Conservation (phyloP, 192 early-diverging fungal species). For the Podochytrium sp. region DNA sequence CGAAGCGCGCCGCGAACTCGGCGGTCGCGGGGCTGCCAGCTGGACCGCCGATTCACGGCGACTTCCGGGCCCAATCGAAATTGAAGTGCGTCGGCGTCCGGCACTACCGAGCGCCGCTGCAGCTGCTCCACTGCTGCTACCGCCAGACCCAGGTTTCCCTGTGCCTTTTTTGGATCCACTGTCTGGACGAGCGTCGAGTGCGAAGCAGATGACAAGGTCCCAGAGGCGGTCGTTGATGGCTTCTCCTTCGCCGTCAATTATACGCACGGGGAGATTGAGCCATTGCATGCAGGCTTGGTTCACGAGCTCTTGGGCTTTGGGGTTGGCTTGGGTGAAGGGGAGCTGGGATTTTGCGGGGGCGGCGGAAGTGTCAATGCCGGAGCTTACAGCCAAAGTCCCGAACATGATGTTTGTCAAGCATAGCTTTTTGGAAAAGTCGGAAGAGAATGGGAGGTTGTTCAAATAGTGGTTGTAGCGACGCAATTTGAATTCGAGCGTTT, state of each 20-base stretch:
- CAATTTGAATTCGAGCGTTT: neutral
- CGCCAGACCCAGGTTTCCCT: neutral
- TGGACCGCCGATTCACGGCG: neutral
- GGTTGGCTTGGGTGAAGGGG: neutral
- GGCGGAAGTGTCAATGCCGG: neutral
- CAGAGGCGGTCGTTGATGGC: conserved; percentile 18
- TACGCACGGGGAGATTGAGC: conserved; percentile 20
- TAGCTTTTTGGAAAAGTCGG: neutral
- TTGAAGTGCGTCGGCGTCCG: neutral
- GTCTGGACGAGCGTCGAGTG: neutral
- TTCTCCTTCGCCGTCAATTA: conserved; percentile 12
- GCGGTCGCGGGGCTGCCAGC: neutral
- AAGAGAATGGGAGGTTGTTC: neutral
- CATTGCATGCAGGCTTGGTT: conserved; percentile 20
- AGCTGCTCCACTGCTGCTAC: neutral
- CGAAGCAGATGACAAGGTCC: conserved; percentile 26
- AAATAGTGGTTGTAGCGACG: neutral
- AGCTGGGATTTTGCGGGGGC: neutral
- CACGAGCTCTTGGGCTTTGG: neutral
- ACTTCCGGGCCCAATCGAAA: neutral
- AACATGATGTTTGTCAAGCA: conserved; percentile 16
- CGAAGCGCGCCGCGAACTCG: conserved; percentile 4
- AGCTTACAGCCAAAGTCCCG: neutral
- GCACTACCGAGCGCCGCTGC: no score
- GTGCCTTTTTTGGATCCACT: neutral